Conservation (phyloP, 306 rosid genomes). For the Quercus aquifolioides region DNA sequence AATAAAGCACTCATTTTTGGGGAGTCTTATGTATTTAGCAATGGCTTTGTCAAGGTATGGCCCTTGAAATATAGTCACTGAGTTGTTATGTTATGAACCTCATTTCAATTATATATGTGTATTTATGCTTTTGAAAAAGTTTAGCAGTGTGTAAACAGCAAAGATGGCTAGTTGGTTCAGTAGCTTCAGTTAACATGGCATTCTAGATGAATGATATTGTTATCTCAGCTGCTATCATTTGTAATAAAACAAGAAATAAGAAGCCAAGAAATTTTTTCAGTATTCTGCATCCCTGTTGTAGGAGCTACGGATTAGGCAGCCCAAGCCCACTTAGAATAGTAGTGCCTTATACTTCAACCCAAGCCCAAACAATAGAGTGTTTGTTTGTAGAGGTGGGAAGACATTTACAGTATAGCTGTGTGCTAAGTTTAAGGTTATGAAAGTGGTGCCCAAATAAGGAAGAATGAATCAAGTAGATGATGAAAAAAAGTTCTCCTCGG, state of each 20-base stretch:
- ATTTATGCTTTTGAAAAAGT: background rate
- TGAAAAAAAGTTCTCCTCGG: too few relatives aligned
- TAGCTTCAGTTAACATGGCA: background rate
- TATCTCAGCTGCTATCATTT: background rate
- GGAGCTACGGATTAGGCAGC: too few relatives aligned
- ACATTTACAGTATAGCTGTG: too few relatives aligned
- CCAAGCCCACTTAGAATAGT: too few relatives aligned
- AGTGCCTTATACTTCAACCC: too few relatives aligned
- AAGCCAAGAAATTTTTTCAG: background rate
- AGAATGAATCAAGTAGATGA: too few relatives aligned
- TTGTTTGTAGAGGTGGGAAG: too few relatives aligned
- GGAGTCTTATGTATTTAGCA: constrained; percentile 74
- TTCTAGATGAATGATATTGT: background rate
- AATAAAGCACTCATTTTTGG: constrained; percentile 76
- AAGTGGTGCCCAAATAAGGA: too few relatives aligned
- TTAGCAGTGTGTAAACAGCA: background rate
- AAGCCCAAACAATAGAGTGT: too few relatives aligned
- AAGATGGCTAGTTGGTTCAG: background rate
- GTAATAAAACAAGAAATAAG: background rate
- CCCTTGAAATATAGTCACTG: constrained; percentile 18
- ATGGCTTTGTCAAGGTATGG: constrained; percentile 75
- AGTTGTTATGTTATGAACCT: constrained; percentile 14
- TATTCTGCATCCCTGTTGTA: too few relatives aligned
- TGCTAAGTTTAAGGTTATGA: too few relatives aligned
- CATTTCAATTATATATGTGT: background rate